Percentiles rank a stretch among this genome's conserved stretches.
Evolutionary conservation across 1,284 basidiomycete species (phyloP).

Genomic region (Cutaneotrichosporon cavernicola): DNA sequence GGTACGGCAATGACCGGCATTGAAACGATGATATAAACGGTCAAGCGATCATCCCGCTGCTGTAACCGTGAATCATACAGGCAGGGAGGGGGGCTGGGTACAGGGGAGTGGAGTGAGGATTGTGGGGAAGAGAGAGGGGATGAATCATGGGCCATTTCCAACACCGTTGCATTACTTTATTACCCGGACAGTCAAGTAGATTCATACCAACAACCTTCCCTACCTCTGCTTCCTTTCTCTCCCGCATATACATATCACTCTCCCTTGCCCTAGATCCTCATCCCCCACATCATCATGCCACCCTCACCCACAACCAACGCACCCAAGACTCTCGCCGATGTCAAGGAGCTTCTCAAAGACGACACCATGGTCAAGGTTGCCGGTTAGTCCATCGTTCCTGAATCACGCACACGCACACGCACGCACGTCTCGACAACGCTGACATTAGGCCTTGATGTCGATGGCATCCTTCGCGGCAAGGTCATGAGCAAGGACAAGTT

Average conservation of each 20-base stretch:
- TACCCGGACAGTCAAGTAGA: too few species aligned
- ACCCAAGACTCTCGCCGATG: constrained; percentile 62
- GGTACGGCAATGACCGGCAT: too few species aligned
- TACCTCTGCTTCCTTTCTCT: neutral
- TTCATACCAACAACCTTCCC: too few species aligned
- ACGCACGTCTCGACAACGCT: neutral
- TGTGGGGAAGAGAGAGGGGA: too few species aligned
- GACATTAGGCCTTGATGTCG: constrained; percentile 59
- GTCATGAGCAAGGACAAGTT: constrained; percentile 95
- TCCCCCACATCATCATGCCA: constrained; percentile 28
- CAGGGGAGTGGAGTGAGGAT: neutral
- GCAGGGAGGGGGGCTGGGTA: too few species aligned
- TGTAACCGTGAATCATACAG: neutral
- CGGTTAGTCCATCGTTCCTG: constrained; percentile 54
- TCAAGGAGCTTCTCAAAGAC: constrained; percentile 60
- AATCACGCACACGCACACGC: neutral
- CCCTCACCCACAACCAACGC: constrained; percentile 56
- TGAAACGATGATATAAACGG: neutral
- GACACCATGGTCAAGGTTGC: constrained; percentile 91
- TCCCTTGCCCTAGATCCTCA: neutral
- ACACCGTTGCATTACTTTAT: neutral
- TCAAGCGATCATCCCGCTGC: neutral
- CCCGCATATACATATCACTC: neutral
- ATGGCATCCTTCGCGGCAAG: constrained; percentile 91
- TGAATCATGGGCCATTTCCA: neutral